A percentile compares a stretch with the other conserved stretches of the same genome.
Evolutionary conservation across 257 asterid genomes (phyloP).

Genomic region (Capsicum baccatum): DNA sequence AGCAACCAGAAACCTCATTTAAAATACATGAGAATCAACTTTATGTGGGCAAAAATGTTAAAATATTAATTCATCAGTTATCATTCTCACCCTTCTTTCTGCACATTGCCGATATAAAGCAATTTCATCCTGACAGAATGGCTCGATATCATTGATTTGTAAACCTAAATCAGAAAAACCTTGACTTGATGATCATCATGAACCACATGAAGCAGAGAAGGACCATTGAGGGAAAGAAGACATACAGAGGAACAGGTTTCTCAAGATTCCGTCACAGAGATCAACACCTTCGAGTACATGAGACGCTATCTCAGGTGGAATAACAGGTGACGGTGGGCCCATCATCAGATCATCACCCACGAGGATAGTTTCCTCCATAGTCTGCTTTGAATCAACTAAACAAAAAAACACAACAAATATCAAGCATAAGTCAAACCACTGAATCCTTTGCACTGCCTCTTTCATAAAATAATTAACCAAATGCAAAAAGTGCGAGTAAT

Average conservation of each 20-base stretch:
- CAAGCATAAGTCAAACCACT: slow-evolving; percentile 10
- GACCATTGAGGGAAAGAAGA: slow-evolving; percentile 16
- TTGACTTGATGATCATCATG: slow-evolving; percentile 34
- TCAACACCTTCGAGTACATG: slow-evolving; percentile 94
- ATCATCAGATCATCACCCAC: slow-evolving; percentile 98
- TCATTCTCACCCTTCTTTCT: slow-evolving; percentile 54
- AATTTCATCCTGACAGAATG: slow-evolving; percentile 65
- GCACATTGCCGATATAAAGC: slow-evolving; percentile 52
- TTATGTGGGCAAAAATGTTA: neutral
- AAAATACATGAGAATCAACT: neutral
- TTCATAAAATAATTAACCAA: neutral
- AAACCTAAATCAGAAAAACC: slow-evolving; percentile 43
- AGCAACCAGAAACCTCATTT: slow-evolving; percentile 8
- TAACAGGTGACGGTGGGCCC: slow-evolving; percentile 92
- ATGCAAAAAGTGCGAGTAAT: neutral
- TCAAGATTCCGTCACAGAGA: slow-evolving; percentile 85
- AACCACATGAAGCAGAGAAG: neutral
- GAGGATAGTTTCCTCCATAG: slow-evolving; percentile 94
- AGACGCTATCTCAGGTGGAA: slow-evolving; percentile 95
- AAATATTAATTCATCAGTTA: slow-evolving; percentile 23
- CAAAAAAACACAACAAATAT: slow-evolving; percentile 22
- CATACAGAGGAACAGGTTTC: slow-evolving; percentile 86
- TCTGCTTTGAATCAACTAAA: slow-evolving; percentile 83
- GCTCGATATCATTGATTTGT: slow-evolving; percentile 94
- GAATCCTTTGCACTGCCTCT: slow-evolving; percentile 3